Conservation (phyloP, 441 rosid genomes). For the Viola pubescens region DNA sequence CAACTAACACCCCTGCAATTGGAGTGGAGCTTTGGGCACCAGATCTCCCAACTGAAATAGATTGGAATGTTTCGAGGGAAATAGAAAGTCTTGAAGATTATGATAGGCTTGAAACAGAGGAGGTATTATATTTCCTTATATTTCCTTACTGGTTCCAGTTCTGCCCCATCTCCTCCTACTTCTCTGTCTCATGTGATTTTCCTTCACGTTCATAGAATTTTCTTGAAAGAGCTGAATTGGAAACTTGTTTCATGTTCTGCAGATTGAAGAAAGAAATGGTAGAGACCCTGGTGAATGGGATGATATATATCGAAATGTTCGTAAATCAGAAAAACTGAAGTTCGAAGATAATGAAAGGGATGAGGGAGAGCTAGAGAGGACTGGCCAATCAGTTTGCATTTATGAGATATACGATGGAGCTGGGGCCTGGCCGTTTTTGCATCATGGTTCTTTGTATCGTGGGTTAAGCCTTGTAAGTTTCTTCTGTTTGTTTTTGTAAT, state of each 20-base stretch:
- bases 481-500: conserved; percentile 14
- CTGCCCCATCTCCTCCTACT: conserved; percentile 1
- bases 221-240: conserved; percentile 19
- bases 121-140: conserved; percentile 52
- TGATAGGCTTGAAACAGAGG: conserved; percentile 73
- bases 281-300: conserved; percentile 68
- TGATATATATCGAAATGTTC: conserved; percentile 82
- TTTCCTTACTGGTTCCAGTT: conserved; percentile 1
- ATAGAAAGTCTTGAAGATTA: conserved; percentile 65
- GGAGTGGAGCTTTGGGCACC: conserved; percentile 30
- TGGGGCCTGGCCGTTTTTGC: conserved; percentile 98
- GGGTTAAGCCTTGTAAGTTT: conserved; percentile 92
- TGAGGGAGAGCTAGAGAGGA: conserved; percentile 98
- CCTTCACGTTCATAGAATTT: conserved; percentile 4
- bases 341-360: conserved; percentile 94
- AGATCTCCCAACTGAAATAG: conserved; percentile 58
- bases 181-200: neutral
- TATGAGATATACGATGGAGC: conserved; percentile 86
- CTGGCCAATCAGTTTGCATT: conserved; percentile 88
- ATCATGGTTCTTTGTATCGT: conserved; percentile 92
- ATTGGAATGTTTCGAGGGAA: conserved; percentile 61
- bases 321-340: conserved; percentile 80
- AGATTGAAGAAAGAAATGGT: conserved; percentile 91
- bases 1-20: conserved; percentile 36
- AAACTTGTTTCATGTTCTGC: conserved; percentile 27